These are phyloP conservation scores for Fagopyrum esculentum DNA, from an alignment of 148 eudicot genomes.

Conservation along the genomic window DNA sequence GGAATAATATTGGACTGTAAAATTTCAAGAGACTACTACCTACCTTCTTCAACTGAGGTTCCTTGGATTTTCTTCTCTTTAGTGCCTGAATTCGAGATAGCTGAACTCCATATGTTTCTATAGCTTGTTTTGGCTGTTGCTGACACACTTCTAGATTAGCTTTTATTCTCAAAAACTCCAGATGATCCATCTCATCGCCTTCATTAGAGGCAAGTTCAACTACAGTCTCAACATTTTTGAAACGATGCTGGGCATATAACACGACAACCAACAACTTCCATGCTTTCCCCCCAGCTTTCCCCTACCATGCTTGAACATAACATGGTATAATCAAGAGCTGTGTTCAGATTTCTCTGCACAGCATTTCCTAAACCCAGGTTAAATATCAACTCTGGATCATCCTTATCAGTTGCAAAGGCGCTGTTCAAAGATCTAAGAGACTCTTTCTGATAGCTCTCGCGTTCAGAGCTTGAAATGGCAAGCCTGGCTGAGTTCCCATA, in stretches of 20 bases:
- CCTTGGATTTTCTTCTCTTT: too few species aligned
- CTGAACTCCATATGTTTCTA: constrained; percentile 62
- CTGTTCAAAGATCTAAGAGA: constrained; percentile 37
- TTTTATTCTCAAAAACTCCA: constrained; percentile 61
- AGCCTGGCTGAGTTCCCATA: too few species aligned
- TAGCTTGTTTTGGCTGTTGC: constrained; percentile 74
- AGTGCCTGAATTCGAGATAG: constrained; percentile 60
- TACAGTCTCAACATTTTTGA: constrained; percentile 73
- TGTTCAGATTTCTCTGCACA: constrained; percentile 54
- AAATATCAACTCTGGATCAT: constrained; percentile 54
- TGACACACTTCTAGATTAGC: constrained; percentile 63
- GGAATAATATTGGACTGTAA: too few species aligned
- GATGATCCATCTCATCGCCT: constrained; percentile 43
- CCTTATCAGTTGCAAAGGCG: constrained; percentile 28
- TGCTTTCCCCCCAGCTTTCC: constrained; percentile 50
- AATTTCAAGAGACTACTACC: too few species aligned
- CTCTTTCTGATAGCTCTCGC: too few species aligned
- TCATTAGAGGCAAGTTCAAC: constrained; percentile 81
- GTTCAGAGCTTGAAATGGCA: too few species aligned
- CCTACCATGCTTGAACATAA: constrained; percentile 48
- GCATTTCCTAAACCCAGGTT: constrained; percentile 69
- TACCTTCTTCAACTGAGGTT: too few species aligned
- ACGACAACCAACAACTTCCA: constrained; percentile 68
- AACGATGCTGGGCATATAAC: constrained; percentile 65
- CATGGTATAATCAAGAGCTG: constrained; percentile 54